Evolutionary conservation across 495 filamentous ascomycete species (phyloP).

Genomic region (Chaetomium tenue): DNA sequence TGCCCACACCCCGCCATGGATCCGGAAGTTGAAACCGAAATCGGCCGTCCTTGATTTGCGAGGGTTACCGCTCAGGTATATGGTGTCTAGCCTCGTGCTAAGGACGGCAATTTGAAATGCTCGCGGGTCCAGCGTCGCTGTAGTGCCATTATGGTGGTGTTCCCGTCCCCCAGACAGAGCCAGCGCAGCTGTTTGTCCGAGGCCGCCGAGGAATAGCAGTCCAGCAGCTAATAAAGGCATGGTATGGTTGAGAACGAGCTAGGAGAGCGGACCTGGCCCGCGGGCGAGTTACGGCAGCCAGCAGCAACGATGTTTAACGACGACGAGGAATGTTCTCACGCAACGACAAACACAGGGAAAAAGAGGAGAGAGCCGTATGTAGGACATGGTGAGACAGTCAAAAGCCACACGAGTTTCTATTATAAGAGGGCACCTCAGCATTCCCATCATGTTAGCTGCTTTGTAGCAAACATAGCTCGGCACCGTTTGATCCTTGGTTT

Average conservation of each 20-base stretch:
- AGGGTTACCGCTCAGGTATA: neutral
- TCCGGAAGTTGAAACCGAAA: constrained; percentile 3
- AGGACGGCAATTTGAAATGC: neutral
- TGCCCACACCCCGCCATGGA: neutral
- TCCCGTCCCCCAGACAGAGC: neutral
- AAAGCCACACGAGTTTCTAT: neutral
- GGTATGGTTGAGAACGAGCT: neutral
- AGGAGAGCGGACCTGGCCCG: neutral
- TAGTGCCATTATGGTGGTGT: neutral
- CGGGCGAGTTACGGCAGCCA: neutral
- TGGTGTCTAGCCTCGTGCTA: neutral
- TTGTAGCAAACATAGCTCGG: neutral
- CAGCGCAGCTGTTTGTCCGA: neutral
- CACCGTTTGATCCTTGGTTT: neutral
- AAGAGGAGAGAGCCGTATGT: neutral
- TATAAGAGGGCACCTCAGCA: neutral
- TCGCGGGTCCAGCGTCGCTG: neutral
- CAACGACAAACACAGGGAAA: neutral
- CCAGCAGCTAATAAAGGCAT: neutral
- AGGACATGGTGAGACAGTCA: neutral
- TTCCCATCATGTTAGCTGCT: neutral
- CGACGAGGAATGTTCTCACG: neutral
- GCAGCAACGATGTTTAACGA: neutral
- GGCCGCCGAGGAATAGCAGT: neutral
- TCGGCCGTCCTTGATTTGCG: neutral